These are phyloP conservation scores for Russula abietina DNA, from an alignment of 768 basidiomycete species.

Conservation along the genomic window DNA sequence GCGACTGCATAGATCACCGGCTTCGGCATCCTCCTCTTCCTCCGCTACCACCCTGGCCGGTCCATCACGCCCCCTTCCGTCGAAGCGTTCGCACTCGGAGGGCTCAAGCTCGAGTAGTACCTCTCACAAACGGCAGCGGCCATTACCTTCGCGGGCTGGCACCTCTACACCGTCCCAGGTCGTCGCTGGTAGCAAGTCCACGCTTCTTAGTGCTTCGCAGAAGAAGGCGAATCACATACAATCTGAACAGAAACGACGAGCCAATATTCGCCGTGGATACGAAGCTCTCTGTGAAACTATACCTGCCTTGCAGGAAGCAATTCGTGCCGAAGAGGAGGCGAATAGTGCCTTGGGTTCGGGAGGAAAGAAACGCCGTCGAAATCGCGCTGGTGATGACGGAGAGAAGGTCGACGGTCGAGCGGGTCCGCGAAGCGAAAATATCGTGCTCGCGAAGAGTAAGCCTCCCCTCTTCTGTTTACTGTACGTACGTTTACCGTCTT, in stretches of 20 bases:
- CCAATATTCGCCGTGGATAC: constrained; percentile 85
- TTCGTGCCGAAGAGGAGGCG: constrained; percentile 65
- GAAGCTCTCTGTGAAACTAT: constrained; percentile 82
- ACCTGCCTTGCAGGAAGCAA: constrained; percentile 75
- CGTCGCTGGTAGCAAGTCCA: constrained; percentile 28
- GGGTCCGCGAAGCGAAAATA: constrained; percentile 85
- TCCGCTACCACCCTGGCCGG: constrained; percentile 11
- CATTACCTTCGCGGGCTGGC: constrained; percentile 18
- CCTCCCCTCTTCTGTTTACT: constrained; percentile 28
- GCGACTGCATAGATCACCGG: constrained; percentile 17
- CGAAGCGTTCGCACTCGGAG: constrained; percentile 23
- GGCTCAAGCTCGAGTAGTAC: constrained; percentile 12
- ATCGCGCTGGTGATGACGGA: constrained; percentile 39
- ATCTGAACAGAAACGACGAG: constrained; percentile 88
- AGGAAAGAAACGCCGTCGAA: constrained; percentile 28
- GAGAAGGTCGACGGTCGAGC: constrained; percentile 77
- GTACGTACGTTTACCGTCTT: constrained; percentile 11
- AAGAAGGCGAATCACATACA: constrained; percentile 94
- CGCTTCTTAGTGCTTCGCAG: constrained; percentile 71
- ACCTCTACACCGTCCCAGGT: constrained; percentile 20
- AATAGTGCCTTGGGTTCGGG: constrained; percentile 36
- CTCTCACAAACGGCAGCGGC: constrained; percentile 17
- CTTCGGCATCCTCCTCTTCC: constrained; percentile 19
- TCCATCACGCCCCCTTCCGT: constrained; percentile 15
- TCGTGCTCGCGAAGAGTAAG: constrained; percentile 84